Evolutionary conservation across 148 eudicot genomes (phyloP), one percentile per base, ranked within the genome.

Genomic region (Polygonum maritimum): DNA sequence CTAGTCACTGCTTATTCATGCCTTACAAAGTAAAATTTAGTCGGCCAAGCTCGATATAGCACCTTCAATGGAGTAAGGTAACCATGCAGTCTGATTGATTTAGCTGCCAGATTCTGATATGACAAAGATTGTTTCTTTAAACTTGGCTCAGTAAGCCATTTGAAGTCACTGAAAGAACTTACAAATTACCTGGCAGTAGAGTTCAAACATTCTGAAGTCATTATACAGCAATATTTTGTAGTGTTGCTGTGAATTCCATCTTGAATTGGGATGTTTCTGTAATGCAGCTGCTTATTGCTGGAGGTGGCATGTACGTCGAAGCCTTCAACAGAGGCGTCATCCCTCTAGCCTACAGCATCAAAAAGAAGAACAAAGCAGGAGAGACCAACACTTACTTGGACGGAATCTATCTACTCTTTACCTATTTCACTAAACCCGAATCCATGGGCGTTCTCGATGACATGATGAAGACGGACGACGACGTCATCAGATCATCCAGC

Each of bases 241-340:
- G 13, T 38, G 26, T 26, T 58, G 67, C 67, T 58, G 33, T 58
- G 33, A 21, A 21, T 58, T 58, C 36, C 12, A 26, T 60, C 15
- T 60, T 60, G 6, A 26, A 60, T 60, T 60, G 36, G 69, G 14
- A 60, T 60, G 38, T 31, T 13, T 36, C 6, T 15, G 21, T 67
- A 5, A 31, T 85, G 79, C 92, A 92, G 94, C 82, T 90, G 91
- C 94, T 92, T 15, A 82, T 90, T 39, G 86, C 94, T 54, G 97
- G 97, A 52, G 94, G 94, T 80, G 94, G 88, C 51, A 88, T 90
- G 94, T 88, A 90, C 19, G 86, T 91, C 3, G 97, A 94, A 85
- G 94, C 88, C 35, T 91, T 88, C 84, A 96, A 96, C 87, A 81
- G 94, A 79, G 99, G 99, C 5, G 97, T 92, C 51, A 87, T 92